Conservation (phyloP, 2,329 filamentous ascomycete species). For the Trichoderma sp. region DNA sequence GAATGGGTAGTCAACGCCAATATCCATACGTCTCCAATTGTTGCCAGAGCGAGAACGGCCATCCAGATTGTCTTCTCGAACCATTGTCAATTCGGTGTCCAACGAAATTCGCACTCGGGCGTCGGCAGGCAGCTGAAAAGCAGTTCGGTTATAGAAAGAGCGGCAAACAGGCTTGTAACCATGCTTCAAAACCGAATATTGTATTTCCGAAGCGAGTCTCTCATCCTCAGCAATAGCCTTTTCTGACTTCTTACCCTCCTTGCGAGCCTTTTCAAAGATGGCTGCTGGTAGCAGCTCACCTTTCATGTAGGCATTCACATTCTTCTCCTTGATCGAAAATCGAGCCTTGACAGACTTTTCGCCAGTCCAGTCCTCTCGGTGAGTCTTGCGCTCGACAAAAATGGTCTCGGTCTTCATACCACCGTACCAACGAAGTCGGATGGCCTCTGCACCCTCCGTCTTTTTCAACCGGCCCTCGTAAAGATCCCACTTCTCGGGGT, state of each 20-base stretch:
- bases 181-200: slow-evolving; percentile 88
- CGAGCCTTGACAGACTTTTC: slow-evolving; percentile 98
- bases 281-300: slow-evolving; percentile 82
- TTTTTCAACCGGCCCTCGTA: slow-evolving; percentile 96
- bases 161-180: slow-evolving; percentile 86
- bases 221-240: slow-evolving; percentile 91
- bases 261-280: slow-evolving; percentile 95
- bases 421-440: slow-evolving; percentile 95
- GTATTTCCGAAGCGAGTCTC: slow-evolving; percentile 84
- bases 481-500: slow-evolving; percentile 88
- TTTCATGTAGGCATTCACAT: slow-evolving; percentile 85
- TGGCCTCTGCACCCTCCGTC: slow-evolving; percentile 95
- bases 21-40: slow-evolving; percentile 97
- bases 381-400: slow-evolving; percentile 96
- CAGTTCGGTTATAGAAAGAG: slow-evolving; percentile 97
- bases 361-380: slow-evolving; percentile 98
- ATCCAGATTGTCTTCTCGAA: slow-evolving; percentile 92
- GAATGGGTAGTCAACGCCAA: slow-evolving; percentile 95
- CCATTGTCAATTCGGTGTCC: slow-evolving; percentile 93
- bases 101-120: slow-evolving; percentile 94
- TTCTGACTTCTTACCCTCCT: slow-evolving; percentile 90
- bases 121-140: slow-evolving; percentile 95
- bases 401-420: slow-evolving; percentile 95
- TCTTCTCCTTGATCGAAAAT: slow-evolving; percentile 94
- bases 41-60: slow-evolving; percentile 73